Percentiles rank a stretch among this genome's conserved stretches.
Evolutionary conservation across 2,329 filamentous ascomycete species (phyloP).

Genomic region (Botryotinia narcissicola): DNA sequence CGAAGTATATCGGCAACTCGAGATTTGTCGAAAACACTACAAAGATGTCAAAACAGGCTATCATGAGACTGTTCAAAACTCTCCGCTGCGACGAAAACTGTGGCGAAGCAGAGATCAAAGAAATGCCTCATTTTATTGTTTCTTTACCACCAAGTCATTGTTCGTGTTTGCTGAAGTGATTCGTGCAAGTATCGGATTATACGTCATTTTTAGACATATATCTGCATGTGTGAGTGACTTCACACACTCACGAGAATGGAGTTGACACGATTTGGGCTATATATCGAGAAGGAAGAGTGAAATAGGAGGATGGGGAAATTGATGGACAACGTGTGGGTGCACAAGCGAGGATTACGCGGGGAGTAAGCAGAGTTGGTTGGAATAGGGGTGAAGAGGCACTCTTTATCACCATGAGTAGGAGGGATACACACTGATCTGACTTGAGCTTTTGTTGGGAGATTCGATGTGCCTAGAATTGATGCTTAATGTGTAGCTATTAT

Average conservation of each 20-base stretch:
- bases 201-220: not conserved
- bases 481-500: not conserved
- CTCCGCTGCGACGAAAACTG: not conserved
- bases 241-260: not conserved
- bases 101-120: not conserved
- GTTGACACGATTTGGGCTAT: not conserved
- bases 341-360: not conserved
- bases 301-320: not conserved
- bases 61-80: not conserved
- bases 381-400: not conserved
- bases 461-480: not conserved
- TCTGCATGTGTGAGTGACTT: not conserved
- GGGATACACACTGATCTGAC: not conserved
- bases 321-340: not conserved
- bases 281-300: not conserved
- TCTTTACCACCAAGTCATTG: not conserved
- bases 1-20: not conserved
- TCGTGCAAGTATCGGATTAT: not conserved
- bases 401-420: not conserved
- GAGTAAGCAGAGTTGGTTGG: not conserved
- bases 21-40: too few relatives aligned
- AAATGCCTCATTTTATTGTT: not conserved
- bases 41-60: not conserved
- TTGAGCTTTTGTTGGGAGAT: not conserved
- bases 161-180: not conserved